A percentile compares a stretch with the other conserved stretches of the same genome.
Evolutionary conservation across 345 rosid species (phyloP).

Genomic region (Hibiscus syriacus): DNA sequence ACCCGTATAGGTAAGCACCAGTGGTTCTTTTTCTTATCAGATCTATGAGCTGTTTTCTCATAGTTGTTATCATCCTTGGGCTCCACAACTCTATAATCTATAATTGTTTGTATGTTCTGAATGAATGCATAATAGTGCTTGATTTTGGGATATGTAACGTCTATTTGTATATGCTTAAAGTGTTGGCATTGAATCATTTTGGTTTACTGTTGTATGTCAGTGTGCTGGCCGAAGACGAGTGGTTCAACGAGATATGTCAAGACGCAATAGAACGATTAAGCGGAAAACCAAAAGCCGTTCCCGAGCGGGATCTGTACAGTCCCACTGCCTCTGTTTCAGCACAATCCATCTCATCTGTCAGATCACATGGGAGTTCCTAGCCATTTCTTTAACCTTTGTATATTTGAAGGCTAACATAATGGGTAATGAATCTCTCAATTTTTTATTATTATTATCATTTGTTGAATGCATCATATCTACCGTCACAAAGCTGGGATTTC

Average conservation of each 20-base stretch:
- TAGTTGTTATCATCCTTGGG: neutral
- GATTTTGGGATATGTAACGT: too few relatives aligned
- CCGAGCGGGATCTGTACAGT: slow-evolving; percentile 64
- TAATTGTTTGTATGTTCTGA: too few relatives aligned
- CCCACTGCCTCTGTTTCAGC: slow-evolving; percentile 98
- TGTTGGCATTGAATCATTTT: neutral
- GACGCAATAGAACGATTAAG: slow-evolving; percentile 83
- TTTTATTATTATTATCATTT: neutral
- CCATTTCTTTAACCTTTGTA: slow-evolving; percentile 23
- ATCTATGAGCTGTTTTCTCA: neutral
- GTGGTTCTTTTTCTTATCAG: neutral
- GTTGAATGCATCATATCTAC: neutral
- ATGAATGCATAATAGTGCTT: too few relatives aligned
- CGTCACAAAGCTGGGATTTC: neutral
- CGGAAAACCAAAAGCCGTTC: slow-evolving; percentile 56
- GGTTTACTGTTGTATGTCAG: slow-evolving; percentile 28
- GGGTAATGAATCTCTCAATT: neutral
- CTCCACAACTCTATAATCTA: too few relatives aligned
- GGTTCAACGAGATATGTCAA: slow-evolving; percentile 80
- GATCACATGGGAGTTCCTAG: slow-evolving; percentile 83
- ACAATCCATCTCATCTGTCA: slow-evolving; percentile 84
- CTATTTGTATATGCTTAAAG: too few relatives aligned
- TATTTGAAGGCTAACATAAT: slow-evolving; percentile 20
- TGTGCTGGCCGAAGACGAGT: slow-evolving; percentile 72
- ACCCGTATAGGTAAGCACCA: slow-evolving; percentile 59